Evolutionary conservation across 331 rosid species (phyloP).

Genomic region (Rosa hybrid): DNA sequence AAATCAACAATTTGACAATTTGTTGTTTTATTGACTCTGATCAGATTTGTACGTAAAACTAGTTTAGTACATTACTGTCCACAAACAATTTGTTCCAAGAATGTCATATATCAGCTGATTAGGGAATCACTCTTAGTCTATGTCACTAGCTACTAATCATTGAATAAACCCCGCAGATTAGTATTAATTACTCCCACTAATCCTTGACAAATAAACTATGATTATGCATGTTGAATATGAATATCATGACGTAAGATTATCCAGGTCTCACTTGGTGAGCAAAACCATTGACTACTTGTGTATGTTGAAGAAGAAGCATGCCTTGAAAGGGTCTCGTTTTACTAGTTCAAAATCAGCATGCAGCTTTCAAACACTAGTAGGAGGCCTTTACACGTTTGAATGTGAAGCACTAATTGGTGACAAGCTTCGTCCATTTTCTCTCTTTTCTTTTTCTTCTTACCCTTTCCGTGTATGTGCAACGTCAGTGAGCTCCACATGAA

Average conservation of each 20-base stretch:
- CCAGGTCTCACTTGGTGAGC: slow-evolving; percentile 11
- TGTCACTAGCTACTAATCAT: background rate
- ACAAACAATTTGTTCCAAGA: background rate
- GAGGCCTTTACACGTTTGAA: slow-evolving; percentile 15
- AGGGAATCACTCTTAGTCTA: background rate
- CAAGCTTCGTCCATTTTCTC: background rate
- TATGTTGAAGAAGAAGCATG: background rate
- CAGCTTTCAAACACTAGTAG: background rate
- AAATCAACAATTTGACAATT: slow-evolving; percentile 1
- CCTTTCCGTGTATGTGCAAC: background rate
- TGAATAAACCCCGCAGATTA: background rate
- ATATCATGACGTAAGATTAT: background rate
- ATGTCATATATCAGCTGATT: background rate
- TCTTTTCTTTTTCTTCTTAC: background rate
- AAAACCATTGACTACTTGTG: slow-evolving; percentile 4
- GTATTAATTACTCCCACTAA: background rate
- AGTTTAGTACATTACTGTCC: background rate
- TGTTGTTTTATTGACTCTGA: background rate
- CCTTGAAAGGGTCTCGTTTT: slow-evolving; percentile 11
- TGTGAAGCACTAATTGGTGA: background rate
- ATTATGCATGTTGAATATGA: background rate
- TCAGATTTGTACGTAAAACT: background rate
- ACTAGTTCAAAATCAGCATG: slow-evolving; percentile 14
- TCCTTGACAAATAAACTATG: background rate
- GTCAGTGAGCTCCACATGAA: slow-evolving; percentile 1